Evolutionary conservation across 495 filamentous ascomycete species (phyloP), one percentile per base, ranked within the genome.

Genomic region (Aspergillus kassunensis): DNA sequence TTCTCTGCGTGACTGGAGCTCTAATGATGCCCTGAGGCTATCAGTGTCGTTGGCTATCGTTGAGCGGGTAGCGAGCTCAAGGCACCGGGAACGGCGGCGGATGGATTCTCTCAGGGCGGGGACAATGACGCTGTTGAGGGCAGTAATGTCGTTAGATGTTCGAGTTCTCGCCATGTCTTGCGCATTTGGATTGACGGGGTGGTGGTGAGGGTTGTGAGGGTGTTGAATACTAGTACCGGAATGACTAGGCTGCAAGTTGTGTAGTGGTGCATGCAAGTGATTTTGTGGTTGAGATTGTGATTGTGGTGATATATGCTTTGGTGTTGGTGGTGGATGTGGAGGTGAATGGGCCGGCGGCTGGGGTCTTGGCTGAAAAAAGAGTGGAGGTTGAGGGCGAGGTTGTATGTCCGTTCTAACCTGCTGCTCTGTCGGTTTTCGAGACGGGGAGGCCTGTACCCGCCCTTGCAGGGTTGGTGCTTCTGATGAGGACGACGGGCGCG

Each of bases 41-140:
- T 58, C 50, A 37, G 20, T 46, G 19, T 44, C 30, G 5, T 53
- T 42, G 12, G 39, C 42, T 24, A 33, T 19, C 9, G 47, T 20
- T 16, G 50, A 57, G 31, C 55, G 58, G 9, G 52, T 35, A 13
- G 56, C 33, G 44, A 45, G 49, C 19, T 65, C 64, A 2, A 70
- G 55, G 18, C 62, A 49, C 20, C 60, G 67, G 30, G 67, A 81
- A 36, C 93, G 85, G 29, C 93, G 85, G 55, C 85, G 82, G 30
- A 97, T 81, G 5, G 93, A 91, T 49, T 90, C 86, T 64, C 91
- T 86, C 6, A 98, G 80, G 6, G 93, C 95, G 2, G 93, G 93
- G 43, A 97, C 78, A 45, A 98, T 85, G 37, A 98, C 90, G 51
- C 88, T 81, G 62, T 82, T 84, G 0, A 95, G 77, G 8, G 89